Conservation (phyloP, 2,329 filamentous ascomycete genomes). For the Fusarium oxysporum region DNA sequence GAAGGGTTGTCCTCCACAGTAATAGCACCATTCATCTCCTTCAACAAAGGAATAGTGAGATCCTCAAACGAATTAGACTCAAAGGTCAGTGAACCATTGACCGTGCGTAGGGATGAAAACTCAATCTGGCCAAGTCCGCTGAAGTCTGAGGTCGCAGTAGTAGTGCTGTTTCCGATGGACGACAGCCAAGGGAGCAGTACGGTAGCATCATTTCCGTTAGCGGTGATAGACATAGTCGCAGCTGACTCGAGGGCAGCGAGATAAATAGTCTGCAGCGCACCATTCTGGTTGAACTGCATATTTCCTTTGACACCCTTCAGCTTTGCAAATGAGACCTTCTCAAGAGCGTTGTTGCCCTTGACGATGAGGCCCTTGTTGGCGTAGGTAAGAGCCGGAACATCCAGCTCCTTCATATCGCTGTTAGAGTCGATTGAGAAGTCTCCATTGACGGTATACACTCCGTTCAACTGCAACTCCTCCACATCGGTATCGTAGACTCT, state of each 20-base stretch:
- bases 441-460: conserved; percentile 40
- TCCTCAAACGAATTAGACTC: conserved; percentile 36
- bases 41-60: conserved; percentile 42
- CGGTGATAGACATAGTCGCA: conserved; percentile 42
- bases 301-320: conserved; percentile 43
- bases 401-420: conserved; percentile 30
- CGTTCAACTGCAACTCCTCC: conserved; percentile 34
- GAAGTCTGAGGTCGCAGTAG: conserved; percentile 42
- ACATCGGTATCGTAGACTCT: conserved; percentile 40
- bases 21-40: conserved; percentile 41
- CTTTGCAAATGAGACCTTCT: conserved; percentile 37
- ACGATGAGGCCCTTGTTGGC: conserved; percentile 41
- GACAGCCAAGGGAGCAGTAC: conserved; percentile 39
- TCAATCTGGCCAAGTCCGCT: conserved; percentile 31
- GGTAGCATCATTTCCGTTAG: conserved; percentile 35
- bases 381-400: conserved; percentile 29
- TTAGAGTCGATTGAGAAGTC: conserved; percentile 45
- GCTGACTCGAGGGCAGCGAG: conserved; percentile 42
- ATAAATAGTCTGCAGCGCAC: conserved; percentile 28
- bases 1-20: conserved; percentile 42
- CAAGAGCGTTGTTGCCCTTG: conserved; percentile 38
- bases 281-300: conserved; percentile 42
- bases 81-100: conserved; percentile 42
- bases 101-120: conserved; percentile 40
- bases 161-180: conserved; percentile 41